Percentiles rank a stretch among this genome's conserved stretches.
Conservation (phyloP, 306 rosid genomes). For the Corylus avellana region DNA sequence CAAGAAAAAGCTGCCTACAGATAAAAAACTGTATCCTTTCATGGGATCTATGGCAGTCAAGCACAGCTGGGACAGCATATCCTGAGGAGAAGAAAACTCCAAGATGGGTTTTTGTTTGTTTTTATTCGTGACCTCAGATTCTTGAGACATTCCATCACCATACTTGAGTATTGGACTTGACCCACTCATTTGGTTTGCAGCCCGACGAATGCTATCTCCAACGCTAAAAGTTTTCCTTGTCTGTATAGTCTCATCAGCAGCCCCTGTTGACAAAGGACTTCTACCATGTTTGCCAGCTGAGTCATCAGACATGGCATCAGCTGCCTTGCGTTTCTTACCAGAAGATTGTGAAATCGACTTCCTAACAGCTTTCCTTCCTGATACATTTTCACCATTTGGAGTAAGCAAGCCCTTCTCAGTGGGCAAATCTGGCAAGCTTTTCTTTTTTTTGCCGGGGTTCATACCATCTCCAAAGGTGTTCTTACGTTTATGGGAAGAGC, state of each 20-base stretch:
- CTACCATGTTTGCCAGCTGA: constrained; percentile 10
- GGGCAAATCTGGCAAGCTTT: constrained; percentile 42
- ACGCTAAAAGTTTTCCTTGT: constrained; percentile 36
- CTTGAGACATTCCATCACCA: constrained; percentile 26
- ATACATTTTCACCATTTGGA: constrained; percentile 24
- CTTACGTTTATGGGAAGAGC: constrained; percentile 35
- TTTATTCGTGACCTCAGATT: constrained; percentile 5
- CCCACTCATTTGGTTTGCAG: constrained; percentile 47
- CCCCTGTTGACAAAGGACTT: not conserved
- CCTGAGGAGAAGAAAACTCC: constrained; percentile 37
- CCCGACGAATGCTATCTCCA: constrained; percentile 55
- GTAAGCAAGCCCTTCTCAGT: constrained; percentile 32
- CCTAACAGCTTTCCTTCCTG: constrained; percentile 30
- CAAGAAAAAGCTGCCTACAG: constrained; percentile 38
- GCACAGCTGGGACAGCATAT: constrained; percentile 48
- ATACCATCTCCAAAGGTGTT: constrained; percentile 17
- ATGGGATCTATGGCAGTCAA: constrained; percentile 51
- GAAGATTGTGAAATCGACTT: constrained; percentile 15
- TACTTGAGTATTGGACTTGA: constrained; percentile 44
- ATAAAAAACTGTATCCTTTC: constrained; percentile 26
- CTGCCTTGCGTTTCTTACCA: constrained; percentile 43
- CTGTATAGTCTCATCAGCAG: constrained; percentile 14
- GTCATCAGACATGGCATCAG: constrained; percentile 29
- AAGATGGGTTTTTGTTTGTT: constrained; percentile 8
- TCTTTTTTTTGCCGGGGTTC: constrained; percentile 34